A percentile compares a stretch with the other conserved stretches of the same genome.
phyloP scores from a whole-genome alignment of 1,139 yeast species.

The Kodamaea anthophila region DNA sequence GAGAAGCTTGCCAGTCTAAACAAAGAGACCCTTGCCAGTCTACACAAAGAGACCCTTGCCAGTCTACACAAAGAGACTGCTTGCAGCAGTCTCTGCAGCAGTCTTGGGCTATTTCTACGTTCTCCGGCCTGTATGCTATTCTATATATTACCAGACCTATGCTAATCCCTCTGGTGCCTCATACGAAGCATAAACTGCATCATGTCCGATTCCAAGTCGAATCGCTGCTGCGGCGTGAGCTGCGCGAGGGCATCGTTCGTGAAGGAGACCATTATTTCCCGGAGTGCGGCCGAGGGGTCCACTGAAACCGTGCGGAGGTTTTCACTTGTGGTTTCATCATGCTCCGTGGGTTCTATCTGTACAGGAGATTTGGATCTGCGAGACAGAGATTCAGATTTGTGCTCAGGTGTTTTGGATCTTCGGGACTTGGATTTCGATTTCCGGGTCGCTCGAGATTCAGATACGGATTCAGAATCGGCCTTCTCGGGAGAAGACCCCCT shows the following conservation, averaged over 20 bases:
- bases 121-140: background rate
- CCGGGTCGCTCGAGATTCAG: too few relatives aligned
- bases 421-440: too few relatives aligned
- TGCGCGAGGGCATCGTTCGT: conserved; percentile 14
- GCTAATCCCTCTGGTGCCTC: conserved; percentile 15
- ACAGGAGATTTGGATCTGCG: background rate
- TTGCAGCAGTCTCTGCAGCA: too few relatives aligned
- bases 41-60: too few relatives aligned
- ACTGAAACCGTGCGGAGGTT: background rate
- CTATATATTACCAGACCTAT: background rate
- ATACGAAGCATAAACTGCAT: conserved; percentile 29
- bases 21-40: too few relatives aligned
- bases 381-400: too few relatives aligned
- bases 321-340: conserved; percentile 1
- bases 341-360: background rate
- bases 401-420: too few relatives aligned
- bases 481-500: too few relatives aligned
- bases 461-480: too few relatives aligned
- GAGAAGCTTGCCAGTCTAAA: too few relatives aligned
- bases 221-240: conserved; percentile 16
- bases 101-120: too few relatives aligned
- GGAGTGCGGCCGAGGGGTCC: conserved; percentile 1
- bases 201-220: conserved; percentile 27
- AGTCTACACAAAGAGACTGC: too few relatives aligned
- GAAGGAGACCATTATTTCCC: conserved; percentile 5